Percentiles rank a stretch among this genome's conserved stretches.
phyloP scores from a whole-genome alignment of 768 basidiomycete species.

The Auricularia sp. region DNA sequence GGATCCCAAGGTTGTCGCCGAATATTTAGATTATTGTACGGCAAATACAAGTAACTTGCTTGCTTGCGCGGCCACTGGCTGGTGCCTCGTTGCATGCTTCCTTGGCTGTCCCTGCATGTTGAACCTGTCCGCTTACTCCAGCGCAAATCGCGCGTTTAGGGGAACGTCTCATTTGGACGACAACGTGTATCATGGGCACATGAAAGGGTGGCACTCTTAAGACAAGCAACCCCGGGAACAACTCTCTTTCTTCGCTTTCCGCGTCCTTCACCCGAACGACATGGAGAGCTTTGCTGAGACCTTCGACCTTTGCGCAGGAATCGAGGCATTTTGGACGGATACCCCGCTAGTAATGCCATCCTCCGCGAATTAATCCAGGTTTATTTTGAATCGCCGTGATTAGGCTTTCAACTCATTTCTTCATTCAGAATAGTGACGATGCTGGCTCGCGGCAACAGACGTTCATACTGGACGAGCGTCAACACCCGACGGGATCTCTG shows the following conservation, averaged over 20 bases:
- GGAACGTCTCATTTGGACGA: too few relatives aligned
- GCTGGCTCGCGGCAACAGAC: conserved; percentile 16
- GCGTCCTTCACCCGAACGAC: not conserved
- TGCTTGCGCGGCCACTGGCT: not conserved
- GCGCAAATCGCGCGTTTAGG: too few relatives aligned
- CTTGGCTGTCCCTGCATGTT: too few relatives aligned
- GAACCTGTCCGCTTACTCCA: too few relatives aligned
- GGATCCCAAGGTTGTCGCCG: conserved; percentile 36
- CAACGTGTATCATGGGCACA: too few relatives aligned
- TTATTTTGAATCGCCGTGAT: not conserved
- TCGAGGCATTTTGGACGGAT: not conserved
- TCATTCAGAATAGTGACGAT: not conserved
- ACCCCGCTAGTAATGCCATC: not conserved
- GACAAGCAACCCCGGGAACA: too few relatives aligned
- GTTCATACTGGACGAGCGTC: conserved; percentile 33
- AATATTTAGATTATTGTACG: conserved; percentile 25
- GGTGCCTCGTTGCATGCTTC: not conserved
- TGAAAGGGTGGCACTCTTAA: too few relatives aligned
- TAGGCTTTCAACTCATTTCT: too few relatives aligned
- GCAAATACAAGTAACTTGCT: not conserved
- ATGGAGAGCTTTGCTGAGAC: not conserved
- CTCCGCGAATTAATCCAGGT: not conserved
- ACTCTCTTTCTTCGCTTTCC: too few relatives aligned
- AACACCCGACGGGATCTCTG: conserved; percentile 17
- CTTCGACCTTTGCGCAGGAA: not conserved